A percentile compares a stretch with the other conserved stretches of the same genome.
Conservation (phyloP, 257 asterid genomes). For the Pogostemon cablin region DNA sequence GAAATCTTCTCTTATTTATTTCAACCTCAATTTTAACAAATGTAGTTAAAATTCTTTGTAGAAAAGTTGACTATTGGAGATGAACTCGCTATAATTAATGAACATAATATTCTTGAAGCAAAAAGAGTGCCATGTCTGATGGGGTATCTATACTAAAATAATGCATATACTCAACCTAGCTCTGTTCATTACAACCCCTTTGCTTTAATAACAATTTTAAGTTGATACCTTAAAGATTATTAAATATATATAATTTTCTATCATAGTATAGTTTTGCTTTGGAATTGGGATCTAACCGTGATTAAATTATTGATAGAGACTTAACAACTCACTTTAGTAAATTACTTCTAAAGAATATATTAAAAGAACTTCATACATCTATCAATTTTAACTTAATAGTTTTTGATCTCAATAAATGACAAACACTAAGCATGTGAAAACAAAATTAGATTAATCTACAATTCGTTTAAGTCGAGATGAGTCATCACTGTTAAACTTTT, state of each 20-base stretch:
- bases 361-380: slow-evolving; percentile 1
- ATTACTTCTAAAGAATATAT: neutral
- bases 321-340: neutral
- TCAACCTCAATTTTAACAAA: too few relatives aligned
- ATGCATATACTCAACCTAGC: slow-evolving; percentile 29
- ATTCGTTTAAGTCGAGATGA: neutral
- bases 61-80: too few relatives aligned
- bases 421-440: slow-evolving; percentile 6
- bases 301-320: neutral
- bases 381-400: neutral
- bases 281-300: neutral
- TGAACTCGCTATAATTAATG: too few relatives aligned
- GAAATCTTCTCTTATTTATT: too few relatives aligned
- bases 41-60: too few relatives aligned
- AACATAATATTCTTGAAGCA: neutral
- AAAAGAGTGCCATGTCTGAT: neutral
- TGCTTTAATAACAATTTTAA: slow-evolving; percentile 4
- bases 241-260: neutral
- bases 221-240: neutral
- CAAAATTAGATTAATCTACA: neutral
- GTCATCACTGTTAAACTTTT: neutral
- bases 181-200: slow-evolving; percentile 14
- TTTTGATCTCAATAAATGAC: neutral
- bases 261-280: neutral
- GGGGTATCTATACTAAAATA: slow-evolving; percentile 26